phyloP scores from a whole-genome alignment of 23 red algal genomes.

The Gracilaria domingensis region DNA sequence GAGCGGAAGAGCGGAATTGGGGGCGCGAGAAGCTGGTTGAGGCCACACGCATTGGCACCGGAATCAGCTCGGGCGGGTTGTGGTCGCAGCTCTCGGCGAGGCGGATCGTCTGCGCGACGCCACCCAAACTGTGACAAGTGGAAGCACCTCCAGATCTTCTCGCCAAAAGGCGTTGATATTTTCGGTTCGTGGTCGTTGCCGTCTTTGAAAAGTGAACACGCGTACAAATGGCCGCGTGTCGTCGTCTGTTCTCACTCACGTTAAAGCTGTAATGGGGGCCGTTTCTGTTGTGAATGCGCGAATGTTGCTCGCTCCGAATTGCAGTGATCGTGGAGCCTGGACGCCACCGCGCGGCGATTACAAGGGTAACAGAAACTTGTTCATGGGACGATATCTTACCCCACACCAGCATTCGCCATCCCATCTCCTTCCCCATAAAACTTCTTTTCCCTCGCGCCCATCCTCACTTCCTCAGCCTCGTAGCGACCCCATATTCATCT shows the following conservation, averaged over 20 bases:
- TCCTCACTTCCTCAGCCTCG: background rate
- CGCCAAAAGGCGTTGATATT: constrained; percentile 49
- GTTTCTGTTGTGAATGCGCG: no score
- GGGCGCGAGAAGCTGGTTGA: background rate
- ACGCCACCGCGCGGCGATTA: no score
- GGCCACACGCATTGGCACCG: background rate
- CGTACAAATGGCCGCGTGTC: background rate
- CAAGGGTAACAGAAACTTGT: no score
- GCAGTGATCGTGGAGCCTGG: no score
- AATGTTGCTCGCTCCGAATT: no score
- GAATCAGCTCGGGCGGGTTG: constrained; percentile 1
- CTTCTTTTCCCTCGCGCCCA: no score
- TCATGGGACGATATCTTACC: no score
- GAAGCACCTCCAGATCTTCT: constrained; percentile 27
- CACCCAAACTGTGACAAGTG: constrained; percentile 21
- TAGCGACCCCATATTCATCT: background rate
- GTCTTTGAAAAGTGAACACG: background rate
- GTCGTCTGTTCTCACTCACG: background rate
- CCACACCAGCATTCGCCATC: no score
- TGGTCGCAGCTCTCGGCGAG: background rate
- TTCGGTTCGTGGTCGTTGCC: constrained; percentile 1
- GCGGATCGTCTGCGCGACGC: background rate
- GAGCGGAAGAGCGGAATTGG: background rate
- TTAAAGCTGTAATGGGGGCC: background rate
- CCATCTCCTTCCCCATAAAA: no score